phyloP scores from a whole-genome alignment of 2,329 filamentous ascomycete genomes.

The Trichophyton schoenleinii region DNA sequence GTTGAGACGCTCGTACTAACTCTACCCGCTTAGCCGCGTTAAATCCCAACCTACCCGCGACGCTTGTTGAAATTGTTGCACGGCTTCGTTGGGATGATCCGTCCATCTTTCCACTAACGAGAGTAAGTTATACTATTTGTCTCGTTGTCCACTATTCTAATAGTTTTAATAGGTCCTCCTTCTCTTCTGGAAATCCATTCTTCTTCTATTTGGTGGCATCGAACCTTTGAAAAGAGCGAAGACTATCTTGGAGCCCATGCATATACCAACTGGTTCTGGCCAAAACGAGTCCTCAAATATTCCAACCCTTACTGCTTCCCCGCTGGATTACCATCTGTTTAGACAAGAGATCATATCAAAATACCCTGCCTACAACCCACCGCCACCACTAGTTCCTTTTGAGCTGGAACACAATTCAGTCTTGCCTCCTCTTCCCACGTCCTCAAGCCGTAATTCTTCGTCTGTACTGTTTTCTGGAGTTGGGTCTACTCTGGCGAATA shows the following conservation, averaged over 20 bases:
- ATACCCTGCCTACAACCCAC: slow-evolving; percentile 91
- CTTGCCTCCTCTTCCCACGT: slow-evolving; percentile 65
- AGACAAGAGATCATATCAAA: slow-evolving; percentile 95
- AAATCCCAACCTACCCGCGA: slow-evolving; percentile 56
- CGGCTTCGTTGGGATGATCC: slow-evolving; percentile 58
- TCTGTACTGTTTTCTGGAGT: slow-evolving; percentile 50
- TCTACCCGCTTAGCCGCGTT: slow-evolving; percentile 39
- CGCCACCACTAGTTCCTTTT: slow-evolving; percentile 66
- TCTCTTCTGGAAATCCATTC: slow-evolving; percentile 80
- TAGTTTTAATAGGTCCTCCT: slow-evolving; percentile 51
- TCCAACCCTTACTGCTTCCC: slow-evolving; percentile 80
- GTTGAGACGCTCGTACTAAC: slow-evolving; percentile 15
- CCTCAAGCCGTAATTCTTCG: slow-evolving; percentile 50
- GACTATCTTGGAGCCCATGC: slow-evolving; percentile 45
- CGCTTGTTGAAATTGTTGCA: slow-evolving; percentile 56
- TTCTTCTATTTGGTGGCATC: slow-evolving; percentile 73
- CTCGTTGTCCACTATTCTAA: neutral
- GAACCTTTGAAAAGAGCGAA: slow-evolving; percentile 63
- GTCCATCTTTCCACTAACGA: slow-evolving; percentile 44
- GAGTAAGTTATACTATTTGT: slow-evolving; percentile 37
- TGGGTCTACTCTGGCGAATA: slow-evolving; percentile 35
- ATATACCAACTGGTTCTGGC: slow-evolving; percentile 37
- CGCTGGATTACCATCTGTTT: slow-evolving; percentile 90
- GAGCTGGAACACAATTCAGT: slow-evolving; percentile 87
- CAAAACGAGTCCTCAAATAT: slow-evolving; percentile 48